Evolutionary conservation across 768 basidiomycete species (phyloP).

Genomic region (Sporobolomyces phaffii): DNA sequence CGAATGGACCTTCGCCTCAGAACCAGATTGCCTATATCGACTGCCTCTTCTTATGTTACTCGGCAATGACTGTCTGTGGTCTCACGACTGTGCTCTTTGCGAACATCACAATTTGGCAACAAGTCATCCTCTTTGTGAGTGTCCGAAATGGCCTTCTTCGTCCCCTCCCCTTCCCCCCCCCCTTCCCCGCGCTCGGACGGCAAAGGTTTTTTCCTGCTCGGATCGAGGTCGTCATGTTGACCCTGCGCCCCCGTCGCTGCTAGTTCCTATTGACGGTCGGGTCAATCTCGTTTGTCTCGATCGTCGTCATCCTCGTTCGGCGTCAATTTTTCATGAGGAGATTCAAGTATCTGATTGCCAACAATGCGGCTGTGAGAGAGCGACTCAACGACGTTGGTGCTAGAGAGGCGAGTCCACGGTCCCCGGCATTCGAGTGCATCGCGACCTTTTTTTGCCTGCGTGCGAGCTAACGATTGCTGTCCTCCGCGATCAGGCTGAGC

Average conservation of each 20-base stretch:
- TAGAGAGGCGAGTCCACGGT: not conserved
- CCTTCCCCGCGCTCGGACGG: not conserved
- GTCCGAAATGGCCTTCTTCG: too few species aligned
- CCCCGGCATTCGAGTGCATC: not conserved
- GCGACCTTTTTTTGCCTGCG: too few species aligned
- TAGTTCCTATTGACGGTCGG: conserved; percentile 7
- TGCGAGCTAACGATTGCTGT: not conserved
- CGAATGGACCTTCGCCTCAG: conserved; percentile 56
- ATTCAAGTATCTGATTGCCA: conserved; percentile 7
- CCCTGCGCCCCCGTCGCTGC: conserved; percentile 47
- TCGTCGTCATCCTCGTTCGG: conserved; percentile 24
- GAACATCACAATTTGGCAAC: conserved; percentile 44
- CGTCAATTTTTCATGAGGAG: conserved; percentile 3
- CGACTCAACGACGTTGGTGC: not conserved
- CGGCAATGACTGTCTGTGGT: conserved; percentile 65
- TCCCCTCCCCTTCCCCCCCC: too few species aligned
- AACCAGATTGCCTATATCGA: conserved; percentile 69
- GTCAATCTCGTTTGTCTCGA: conserved; percentile 12
- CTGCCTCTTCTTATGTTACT: conserved; percentile 59
- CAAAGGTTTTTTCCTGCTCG: not conserved
- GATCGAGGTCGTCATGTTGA: not conserved
- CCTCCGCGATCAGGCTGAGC: not conserved
- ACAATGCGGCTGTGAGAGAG: not conserved
- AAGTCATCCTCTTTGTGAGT: conserved; percentile 52
- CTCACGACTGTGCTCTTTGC: conserved; percentile 43